Evolutionary conservation across 345 rosid genomes (phyloP).

Genomic region (Kandelia obovata): DNA sequence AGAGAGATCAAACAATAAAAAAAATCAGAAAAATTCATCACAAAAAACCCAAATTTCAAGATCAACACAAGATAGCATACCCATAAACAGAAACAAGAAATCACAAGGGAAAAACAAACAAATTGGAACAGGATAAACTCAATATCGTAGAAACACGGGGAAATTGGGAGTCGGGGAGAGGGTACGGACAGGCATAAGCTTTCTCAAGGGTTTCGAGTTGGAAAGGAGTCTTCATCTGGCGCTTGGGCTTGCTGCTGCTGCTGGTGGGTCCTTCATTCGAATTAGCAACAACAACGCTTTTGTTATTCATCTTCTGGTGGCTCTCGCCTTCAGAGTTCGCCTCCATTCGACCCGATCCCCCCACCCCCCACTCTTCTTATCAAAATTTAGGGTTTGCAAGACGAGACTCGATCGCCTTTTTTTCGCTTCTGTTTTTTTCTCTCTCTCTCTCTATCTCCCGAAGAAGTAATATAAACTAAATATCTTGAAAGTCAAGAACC

Average conservation of each 20-base stretch:
- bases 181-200: conserved; percentile 59
- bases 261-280: conserved; percentile 34
- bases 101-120: neutral
- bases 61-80: neutral
- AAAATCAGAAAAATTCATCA: neutral
- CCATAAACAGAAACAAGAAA: conserved; percentile 1
- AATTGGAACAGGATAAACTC: neutral
- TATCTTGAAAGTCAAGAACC: conserved; percentile 40
- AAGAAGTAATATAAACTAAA: conserved; percentile 6
- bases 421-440: neutral
- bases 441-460: conserved; percentile 1
- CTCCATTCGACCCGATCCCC: conserved; percentile 41
- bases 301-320: conserved; percentile 26
- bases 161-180: neutral
- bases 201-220: conserved; percentile 88
- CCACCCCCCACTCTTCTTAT: neutral
- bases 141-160: neutral
- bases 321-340: conserved; percentile 58
- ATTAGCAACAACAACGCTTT: conserved; percentile 15
- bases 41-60: neutral
- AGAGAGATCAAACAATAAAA: neutral
- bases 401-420: neutral
- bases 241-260: conserved; percentile 60
- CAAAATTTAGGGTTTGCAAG: conserved; percentile 11
- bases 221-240: conserved; percentile 98